Evolutionary conservation across 257 asterid genomes (phyloP), one percentile per base, ranked within the genome.

Genomic region (Solanum tacnaense): DNA sequence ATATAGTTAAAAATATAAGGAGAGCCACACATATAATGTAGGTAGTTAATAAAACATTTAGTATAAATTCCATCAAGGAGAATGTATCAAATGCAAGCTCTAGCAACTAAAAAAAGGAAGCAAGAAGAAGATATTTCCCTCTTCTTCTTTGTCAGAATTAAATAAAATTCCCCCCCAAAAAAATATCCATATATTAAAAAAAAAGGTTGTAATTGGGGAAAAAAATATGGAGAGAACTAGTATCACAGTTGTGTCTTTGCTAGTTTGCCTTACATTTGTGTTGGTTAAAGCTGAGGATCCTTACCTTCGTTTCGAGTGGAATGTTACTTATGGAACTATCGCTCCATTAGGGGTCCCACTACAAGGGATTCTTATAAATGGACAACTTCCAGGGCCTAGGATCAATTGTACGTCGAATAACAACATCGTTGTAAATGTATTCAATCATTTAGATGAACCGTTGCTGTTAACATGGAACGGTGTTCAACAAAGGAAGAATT

Each of bases 401-500:
- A 84, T 84, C 38, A 84, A 84, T 21, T 62, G 78, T 34, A 84
- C 87, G 10, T 84, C 87, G 13, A 84, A 84, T n/a, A 84, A 84
- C 60, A 84, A 84, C 11, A 60, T 84, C 1, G 78, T 84, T 35
- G 35, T 84, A 10, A 84, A 84, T 21, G 87, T 84, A 9, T 84
- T 84, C 5, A 84, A 84, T 56, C 35, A 84, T 65, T 23, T 84
- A 18, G 87, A 84, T n/a, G 87, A 84, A 34, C 87, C 87, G 3
- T 84, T 84, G 76, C 38, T 84, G n/a, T 23, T 84, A 3, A 84
- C 87, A 32, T 84, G 87, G 87, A 62, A 84, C 12, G 78, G 89
- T n/a, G 21, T 87, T 27, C 89, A 87, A 15, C 89, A 87, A 12
- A 76, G 89, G 44, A 87, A 87, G 86, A 76, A 87, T 31, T 87